Evolutionary conservation across 805 yeast genomes (phyloP).

Genomic region (Wickerhamiella musiphila): DNA sequence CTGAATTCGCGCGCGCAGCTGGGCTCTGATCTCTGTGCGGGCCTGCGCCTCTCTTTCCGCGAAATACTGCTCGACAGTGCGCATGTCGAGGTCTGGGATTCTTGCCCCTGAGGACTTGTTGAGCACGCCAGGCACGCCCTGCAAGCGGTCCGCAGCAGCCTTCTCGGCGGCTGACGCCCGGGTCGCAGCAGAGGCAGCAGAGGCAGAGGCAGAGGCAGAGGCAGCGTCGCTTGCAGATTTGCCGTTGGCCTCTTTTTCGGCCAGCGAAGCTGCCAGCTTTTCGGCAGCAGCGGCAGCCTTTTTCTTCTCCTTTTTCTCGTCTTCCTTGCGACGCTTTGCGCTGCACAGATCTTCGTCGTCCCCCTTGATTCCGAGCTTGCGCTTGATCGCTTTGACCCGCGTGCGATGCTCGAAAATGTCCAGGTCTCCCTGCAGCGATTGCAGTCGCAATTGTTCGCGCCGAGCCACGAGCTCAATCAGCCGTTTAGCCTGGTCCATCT

Average conservation of each 20-base stretch:
- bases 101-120: constrained; percentile 74
- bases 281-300: constrained; percentile 12
- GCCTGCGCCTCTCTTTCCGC: constrained; percentile 63
- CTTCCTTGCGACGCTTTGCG: constrained; percentile 23
- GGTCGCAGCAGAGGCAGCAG: constrained; percentile 8
- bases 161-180: constrained; percentile 1
- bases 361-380: constrained; percentile 52
- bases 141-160: constrained; percentile 1
- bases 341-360: constrained; percentile 72
- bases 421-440: constrained; percentile 42
- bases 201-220: constrained; percentile 21
- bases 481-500: constrained; percentile 58
- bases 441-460: constrained; percentile 50
- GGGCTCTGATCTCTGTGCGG: constrained; percentile 70
- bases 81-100: constrained; percentile 81
- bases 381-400: constrained; percentile 53
- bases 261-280: constrained; percentile 9
- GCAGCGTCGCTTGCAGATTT: constrained; percentile 9
- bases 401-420: constrained; percentile 58
- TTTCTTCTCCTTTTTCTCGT: constrained; percentile 9
- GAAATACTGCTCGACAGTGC: constrained; percentile 60
- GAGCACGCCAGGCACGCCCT: constrained; percentile 36
- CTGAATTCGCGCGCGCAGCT: constrained; percentile 49
- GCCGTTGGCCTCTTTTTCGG: constrained; percentile 5
- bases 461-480: constrained; percentile 52